phyloP scores from a whole-genome alignment of 495 filamentous ascomycete genomes.

The Penicillium silybi region DNA sequence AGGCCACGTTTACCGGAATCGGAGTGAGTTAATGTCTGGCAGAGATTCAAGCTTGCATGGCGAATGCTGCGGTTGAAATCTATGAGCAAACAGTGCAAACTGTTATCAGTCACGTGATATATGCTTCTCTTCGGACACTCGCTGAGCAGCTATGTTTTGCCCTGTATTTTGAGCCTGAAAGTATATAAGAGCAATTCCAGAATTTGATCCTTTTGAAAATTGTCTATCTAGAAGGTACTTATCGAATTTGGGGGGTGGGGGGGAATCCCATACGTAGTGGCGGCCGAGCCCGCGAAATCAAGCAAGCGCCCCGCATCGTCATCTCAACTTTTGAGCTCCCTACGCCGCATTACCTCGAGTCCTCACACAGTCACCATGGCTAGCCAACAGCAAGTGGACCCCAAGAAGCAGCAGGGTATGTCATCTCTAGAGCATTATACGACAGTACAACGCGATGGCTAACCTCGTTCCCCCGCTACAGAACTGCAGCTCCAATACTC shows the following conservation, averaged over 20 bases:
- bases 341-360: slow-evolving; percentile 5
- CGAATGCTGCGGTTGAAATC: neutral
- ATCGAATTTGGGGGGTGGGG: neutral
- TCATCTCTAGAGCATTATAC: neutral
- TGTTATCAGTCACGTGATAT: slow-evolving; percentile 23
- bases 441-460: neutral
- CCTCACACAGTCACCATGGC: slow-evolving; percentile 33
- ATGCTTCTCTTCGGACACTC: neutral
- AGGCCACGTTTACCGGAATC: neutral
- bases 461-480: slow-evolving; percentile 33
- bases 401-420: slow-evolving; percentile 84
- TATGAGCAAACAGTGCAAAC: slow-evolving; percentile 26
- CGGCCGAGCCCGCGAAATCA: slow-evolving; percentile 11
- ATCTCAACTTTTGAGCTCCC: slow-evolving; percentile 32
- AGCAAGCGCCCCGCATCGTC: slow-evolving; percentile 34
- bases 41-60: neutral
- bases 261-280: slow-evolving; percentile 4
- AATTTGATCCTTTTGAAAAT: neutral
- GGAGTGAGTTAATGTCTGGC: neutral
- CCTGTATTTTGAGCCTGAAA: neutral
- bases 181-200: neutral
- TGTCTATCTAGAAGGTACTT: neutral
- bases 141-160: neutral
- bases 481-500: slow-evolving; percentile 92
- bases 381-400: slow-evolving; percentile 44